Conservation (phyloP, 495 filamentous ascomycete genomes). For the Penicillium chermesinum region DNA sequence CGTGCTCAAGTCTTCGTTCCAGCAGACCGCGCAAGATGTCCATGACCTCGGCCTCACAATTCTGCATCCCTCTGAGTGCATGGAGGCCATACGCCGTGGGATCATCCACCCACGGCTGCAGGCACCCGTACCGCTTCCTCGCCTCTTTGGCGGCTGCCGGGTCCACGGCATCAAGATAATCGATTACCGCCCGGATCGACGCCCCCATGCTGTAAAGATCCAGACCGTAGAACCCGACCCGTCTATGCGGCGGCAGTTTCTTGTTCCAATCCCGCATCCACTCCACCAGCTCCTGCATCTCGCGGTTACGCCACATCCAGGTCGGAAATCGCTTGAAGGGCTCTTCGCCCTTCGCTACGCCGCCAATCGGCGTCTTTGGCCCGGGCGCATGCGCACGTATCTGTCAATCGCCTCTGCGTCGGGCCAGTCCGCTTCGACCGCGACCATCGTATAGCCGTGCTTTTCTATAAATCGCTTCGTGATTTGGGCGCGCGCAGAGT, state of each 20-base stretch:
- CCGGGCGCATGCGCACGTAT: constrained; percentile 48
- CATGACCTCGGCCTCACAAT: constrained; percentile 47
- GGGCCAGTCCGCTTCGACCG: constrained; percentile 57
- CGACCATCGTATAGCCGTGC: constrained; percentile 53
- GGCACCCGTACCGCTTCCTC: constrained; percentile 40
- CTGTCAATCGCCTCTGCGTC: constrained; percentile 53
- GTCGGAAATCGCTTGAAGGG: constrained; percentile 53
- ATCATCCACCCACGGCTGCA: constrained; percentile 49
- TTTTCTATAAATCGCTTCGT: constrained; percentile 48
- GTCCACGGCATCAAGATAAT: constrained; percentile 49
- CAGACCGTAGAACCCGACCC: constrained; percentile 49
- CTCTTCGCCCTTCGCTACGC: constrained; percentile 24
- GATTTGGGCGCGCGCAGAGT: constrained; percentile 49
- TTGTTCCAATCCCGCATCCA: constrained; percentile 50
- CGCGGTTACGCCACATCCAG: constrained; percentile 59
- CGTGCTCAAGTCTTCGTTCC: constrained; percentile 41
- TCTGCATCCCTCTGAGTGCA: constrained; percentile 37
- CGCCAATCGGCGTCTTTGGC: constrained; percentile 28
- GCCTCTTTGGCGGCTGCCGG: constrained; percentile 42
- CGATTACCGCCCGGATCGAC: constrained; percentile 47
- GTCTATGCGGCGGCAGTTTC: constrained; percentile 22
- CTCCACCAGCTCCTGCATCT: constrained; percentile 53
- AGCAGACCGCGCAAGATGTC: constrained; percentile 44
- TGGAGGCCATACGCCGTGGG: constrained; percentile 50
- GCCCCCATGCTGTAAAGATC: constrained; percentile 52